Percentiles rank a stretch among this genome's conserved stretches.
Evolutionary conservation across 2,329 filamentous ascomycete genomes (phyloP).

Genomic region (Aspergillus jensenii): DNA sequence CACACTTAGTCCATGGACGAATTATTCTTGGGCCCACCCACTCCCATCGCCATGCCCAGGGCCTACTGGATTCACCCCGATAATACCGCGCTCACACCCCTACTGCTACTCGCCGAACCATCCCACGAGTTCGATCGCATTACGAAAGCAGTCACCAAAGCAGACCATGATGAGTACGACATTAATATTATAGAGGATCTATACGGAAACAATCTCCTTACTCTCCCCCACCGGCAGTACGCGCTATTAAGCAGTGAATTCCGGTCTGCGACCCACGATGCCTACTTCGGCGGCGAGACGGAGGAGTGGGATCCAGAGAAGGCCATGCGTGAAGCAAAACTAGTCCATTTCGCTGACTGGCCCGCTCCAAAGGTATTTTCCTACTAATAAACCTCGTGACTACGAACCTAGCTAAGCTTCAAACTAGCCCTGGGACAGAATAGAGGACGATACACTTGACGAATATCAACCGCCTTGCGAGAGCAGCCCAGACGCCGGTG

Average conservation of each 20-base stretch:
- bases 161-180: constrained; percentile 48
- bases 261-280: constrained; percentile 46
- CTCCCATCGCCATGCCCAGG: constrained; percentile 62
- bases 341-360: constrained; percentile 67
- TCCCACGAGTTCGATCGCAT: constrained; percentile 50
- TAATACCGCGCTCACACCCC: constrained; percentile 53
- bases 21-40: constrained; percentile 61
- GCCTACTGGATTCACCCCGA: constrained; percentile 65
- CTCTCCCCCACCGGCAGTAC: constrained; percentile 61
- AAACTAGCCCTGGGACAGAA: too few relatives aligned
- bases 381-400: too few relatives aligned
- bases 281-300: constrained; percentile 49
- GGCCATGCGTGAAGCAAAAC: constrained; percentile 57
- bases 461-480: too few relatives aligned
- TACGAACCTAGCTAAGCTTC: too few relatives aligned
- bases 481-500: too few relatives aligned
- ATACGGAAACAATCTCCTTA: constrained; percentile 53
- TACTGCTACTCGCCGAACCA: constrained; percentile 60
- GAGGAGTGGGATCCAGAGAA: constrained; percentile 56
- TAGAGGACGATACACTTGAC: too few relatives aligned
- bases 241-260: constrained; percentile 61
- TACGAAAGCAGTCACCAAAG: constrained; percentile 33
- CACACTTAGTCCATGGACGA: constrained; percentile 63
- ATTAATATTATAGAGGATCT: constrained; percentile 66
- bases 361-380: constrained; percentile 41